Conservation (phyloP, 2,329 filamentous ascomycete genomes). For the Colletotrichum sp. region DNA sequence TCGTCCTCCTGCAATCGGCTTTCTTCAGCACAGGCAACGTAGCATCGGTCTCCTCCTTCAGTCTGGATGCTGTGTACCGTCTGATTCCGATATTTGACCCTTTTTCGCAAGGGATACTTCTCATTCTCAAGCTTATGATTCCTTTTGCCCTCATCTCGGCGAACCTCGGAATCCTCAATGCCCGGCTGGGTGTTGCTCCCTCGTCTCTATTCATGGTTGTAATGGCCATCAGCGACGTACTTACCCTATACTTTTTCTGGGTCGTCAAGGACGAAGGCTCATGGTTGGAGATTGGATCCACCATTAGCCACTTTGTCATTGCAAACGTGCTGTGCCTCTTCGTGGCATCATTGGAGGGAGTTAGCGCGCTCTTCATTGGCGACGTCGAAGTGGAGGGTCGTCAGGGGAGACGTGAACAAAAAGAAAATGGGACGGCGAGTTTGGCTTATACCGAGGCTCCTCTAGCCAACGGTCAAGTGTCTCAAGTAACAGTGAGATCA, state of each 20-base stretch:
- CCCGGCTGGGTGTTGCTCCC: conserved; percentile 80
- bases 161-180: conserved; percentile 92
- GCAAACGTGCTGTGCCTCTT: conserved; percentile 90
- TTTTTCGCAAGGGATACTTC: conserved; percentile 85
- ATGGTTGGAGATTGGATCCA: conserved; percentile 97
- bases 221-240: conserved; percentile 87
- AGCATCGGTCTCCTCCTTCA: conserved; percentile 92
- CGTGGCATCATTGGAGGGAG: conserved; percentile 83
- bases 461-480: not conserved
- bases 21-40: conserved; percentile 98
- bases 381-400: conserved; percentile 71
- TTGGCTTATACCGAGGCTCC: not conserved
- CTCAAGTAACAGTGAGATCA: not conserved
- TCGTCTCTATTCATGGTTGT: conserved; percentile 93
- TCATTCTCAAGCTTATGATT: conserved; percentile 89
- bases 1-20: conserved; percentile 90
- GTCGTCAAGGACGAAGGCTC: conserved; percentile 95
- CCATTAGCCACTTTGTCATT: conserved; percentile 94
- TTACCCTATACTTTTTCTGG: conserved; percentile 97
- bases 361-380: conserved; percentile 82
- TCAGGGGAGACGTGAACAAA: not conserved
- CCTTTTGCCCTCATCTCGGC: conserved; percentile 93
- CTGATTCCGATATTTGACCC: conserved; percentile 93
- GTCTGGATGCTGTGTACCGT: conserved; percentile 85
- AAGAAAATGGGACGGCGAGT: not conserved